Evolutionary conservation across 2,329 filamentous ascomycete species (phyloP), one percentile per base, ranked within the genome.

Genomic region (Cercospora sesami): DNA sequence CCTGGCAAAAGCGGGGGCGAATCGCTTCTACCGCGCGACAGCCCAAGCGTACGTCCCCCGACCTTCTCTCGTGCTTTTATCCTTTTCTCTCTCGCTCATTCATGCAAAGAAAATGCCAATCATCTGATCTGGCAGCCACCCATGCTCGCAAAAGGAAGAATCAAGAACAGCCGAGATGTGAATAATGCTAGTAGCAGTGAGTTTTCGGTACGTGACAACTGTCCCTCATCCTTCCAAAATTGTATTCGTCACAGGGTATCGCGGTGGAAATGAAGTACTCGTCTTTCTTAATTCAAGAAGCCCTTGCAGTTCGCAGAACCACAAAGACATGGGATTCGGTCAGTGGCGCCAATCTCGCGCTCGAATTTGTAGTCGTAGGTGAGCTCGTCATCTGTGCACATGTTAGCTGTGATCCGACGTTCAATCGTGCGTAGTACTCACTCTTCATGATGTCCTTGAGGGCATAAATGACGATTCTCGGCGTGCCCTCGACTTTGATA

Each of bases 331-430:
- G 95, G 95, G 75, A 99, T 97, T 72, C 95, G 92, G 80, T 99
- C 95, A 71, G 93, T 88, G 74, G 93, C 96, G 76, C 93, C 93
- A 77, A 96, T 92, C 81, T 99, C 95, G 75, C 95, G 91, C 83
- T 99, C 95, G 80, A 99, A 99, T 81, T 99, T 99, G 87, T 99
- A 99, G 84, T 99, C 95, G 83, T 99, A 99, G 2, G 95, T 99
- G 79, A 99, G 89, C 84, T 99, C 95, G 82, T 99, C 95, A 79
- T 97, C 95, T 99, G 77, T 69, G 63, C 61, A 33, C 16, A 5
- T 64, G 63, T 71, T 58, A 70, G 68, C 59, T 61, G 48, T 28
- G 23, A 31, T 60, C 18, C 23, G 3, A 23, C 23, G 5, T 2
- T 18, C 33, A 57, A 28, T 45, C 36, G 4, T 16, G 5, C 45